phyloP scores from a whole-genome alignment of 331 rosid species.

The Phaseolus coccineus region DNA sequence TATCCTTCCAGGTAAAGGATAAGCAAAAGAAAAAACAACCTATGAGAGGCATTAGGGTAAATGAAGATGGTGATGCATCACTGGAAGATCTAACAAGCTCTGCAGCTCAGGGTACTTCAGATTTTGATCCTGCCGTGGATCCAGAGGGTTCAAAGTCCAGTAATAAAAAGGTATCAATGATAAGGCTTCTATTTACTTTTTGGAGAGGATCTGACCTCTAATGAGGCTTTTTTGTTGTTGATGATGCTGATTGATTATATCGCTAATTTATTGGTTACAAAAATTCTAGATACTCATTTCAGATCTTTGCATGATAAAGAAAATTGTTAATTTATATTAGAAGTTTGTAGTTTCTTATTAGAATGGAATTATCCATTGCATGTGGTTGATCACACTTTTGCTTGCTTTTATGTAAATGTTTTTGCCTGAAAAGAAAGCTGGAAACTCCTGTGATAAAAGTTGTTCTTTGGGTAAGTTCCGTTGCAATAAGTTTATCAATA shows the following conservation, averaged over 20 bases:
- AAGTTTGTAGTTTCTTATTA: constrained; percentile 19
- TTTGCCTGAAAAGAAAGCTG: too few relatives aligned
- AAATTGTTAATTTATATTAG: background rate
- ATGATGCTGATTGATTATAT: background rate
- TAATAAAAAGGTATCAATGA: constrained; percentile 72
- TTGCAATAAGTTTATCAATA: too few relatives aligned
- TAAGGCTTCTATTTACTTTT: constrained; percentile 5
- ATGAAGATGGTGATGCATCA: constrained; percentile 96
- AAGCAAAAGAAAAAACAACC: constrained; percentile 80
- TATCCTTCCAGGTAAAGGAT: constrained; percentile 72
- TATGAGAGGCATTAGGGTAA: constrained; percentile 75
- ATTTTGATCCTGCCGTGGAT: constrained; percentile 59
- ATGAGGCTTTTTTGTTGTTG: background rate
- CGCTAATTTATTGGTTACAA: background rate
- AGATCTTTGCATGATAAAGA: constrained; percentile 4
- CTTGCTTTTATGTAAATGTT: background rate
- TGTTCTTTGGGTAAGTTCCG: too few relatives aligned
- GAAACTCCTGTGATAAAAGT: too few relatives aligned
- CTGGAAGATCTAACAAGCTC: constrained; percentile 73
- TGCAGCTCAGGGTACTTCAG: constrained; percentile 60
- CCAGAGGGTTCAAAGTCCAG: constrained; percentile 69
- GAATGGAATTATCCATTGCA: constrained; percentile 6
- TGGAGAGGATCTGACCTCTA: background rate
- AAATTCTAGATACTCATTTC: constrained; percentile 37
- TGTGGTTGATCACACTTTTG: constrained; percentile 19